Conservation (phyloP, 2,329 filamentous ascomycete genomes). For the Verticillium nonalfalfae region DNA sequence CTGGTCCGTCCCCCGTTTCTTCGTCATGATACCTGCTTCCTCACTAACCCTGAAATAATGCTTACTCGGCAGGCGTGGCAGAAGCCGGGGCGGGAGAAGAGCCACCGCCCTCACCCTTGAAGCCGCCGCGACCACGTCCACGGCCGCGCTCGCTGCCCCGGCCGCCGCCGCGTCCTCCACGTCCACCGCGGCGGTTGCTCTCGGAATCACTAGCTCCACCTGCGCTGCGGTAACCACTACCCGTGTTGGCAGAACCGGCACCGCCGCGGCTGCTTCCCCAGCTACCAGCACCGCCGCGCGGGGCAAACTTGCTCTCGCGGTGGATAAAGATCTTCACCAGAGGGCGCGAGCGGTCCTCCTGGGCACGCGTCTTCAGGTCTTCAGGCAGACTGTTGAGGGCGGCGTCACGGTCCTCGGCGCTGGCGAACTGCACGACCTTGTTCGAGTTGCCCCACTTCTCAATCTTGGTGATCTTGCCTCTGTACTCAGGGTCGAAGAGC, state of each 20-base stretch:
- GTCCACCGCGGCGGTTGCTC: constrained; percentile 48
- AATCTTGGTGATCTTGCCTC: constrained; percentile 69
- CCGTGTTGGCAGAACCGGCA: constrained; percentile 42
- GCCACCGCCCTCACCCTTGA: constrained; percentile 52
- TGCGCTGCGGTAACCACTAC: constrained; percentile 78
- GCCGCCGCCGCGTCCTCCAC: constrained; percentile 49
- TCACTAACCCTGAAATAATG: not conserved
- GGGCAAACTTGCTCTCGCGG: constrained; percentile 50
- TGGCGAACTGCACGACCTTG: constrained; percentile 83
- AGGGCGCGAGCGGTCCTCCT: constrained; percentile 70
- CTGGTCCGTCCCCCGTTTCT: not conserved
- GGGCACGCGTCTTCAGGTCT: constrained; percentile 67
- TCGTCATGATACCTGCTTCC: not conserved
- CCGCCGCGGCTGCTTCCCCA: constrained; percentile 63
- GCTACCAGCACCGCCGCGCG: constrained; percentile 59
- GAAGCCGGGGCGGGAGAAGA: constrained; percentile 47
- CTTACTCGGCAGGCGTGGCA: constrained; percentile 37
- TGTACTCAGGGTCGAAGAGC: constrained; percentile 78
- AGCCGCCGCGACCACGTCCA: constrained; percentile 49
- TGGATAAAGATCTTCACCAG: constrained; percentile 79
- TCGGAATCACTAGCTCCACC: constrained; percentile 69
- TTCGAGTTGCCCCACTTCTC: constrained; percentile 74
- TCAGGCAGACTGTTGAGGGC: constrained; percentile 69
- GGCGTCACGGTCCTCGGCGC: constrained; percentile 69
- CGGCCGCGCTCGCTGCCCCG: constrained; percentile 54